These are phyloP conservation scores for Yarrowia deformans DNA, from an alignment of 805 yeast species.

Conservation along the genomic window DNA sequence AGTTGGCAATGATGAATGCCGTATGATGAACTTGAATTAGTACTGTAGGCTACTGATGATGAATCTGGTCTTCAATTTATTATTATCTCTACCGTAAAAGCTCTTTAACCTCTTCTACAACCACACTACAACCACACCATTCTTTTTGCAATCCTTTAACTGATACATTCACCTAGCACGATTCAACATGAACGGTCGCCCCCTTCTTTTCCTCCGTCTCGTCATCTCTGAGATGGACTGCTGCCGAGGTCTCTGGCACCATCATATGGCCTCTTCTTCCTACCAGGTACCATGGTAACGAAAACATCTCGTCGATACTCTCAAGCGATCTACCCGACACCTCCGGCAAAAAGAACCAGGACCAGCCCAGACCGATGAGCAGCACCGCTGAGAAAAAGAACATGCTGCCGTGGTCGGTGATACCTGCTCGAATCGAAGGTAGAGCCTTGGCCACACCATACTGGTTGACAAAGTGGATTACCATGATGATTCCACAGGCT, in stretches of 20 bases:
- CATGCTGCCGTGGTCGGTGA: constrained; percentile 2
- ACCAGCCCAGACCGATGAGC: neutral
- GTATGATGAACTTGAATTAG: no score
- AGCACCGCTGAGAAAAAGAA: neutral
- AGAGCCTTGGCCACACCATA: neutral
- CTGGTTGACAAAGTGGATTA: constrained; percentile 7
- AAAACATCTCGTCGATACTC: constrained; percentile 2
- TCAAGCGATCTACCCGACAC: neutral
- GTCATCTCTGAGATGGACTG: neutral
- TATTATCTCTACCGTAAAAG: no score
- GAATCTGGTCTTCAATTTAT: no score
- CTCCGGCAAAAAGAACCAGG: constrained; percentile 1
- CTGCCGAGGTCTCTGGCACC: neutral
- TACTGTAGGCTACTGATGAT: no score
- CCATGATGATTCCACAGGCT: constrained; percentile 1
- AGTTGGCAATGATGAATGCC: no score
- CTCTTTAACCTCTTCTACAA: no score
- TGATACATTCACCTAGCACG: neutral
- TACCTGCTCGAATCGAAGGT: neutral
- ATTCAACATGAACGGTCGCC: neutral
- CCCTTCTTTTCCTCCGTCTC: constrained; percentile 2
- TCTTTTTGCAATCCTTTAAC: no score
- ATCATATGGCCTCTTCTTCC: neutral
- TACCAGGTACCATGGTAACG: neutral
- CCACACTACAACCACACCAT: no score